Base-by-base conservation (phyloP, 2,329 filamentous ascomycete species). In the Aspergillus uvarum region DNA sequence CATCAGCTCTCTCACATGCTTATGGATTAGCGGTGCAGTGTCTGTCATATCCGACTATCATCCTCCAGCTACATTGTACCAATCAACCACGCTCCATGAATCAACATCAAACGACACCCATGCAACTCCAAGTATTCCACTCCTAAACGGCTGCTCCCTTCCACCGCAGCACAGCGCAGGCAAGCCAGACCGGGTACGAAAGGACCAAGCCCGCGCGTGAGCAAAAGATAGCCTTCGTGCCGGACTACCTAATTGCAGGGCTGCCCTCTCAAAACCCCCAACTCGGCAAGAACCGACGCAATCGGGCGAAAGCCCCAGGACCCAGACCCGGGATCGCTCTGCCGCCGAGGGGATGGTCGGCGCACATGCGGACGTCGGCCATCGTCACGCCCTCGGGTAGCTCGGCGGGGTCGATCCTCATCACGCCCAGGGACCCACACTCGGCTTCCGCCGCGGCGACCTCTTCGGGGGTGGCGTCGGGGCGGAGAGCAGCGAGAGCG, bases 261-360 rank as follows among this genome's bases (percentile, higher is more conserved):
- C 59, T 50, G 57, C 59, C 42, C 56, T 11, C 56, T 69, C 58
- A 56, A 61, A 64, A 65, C 61, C 67, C 35, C 61, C 62, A 54
- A 60, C 31, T 48, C 56, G 58, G 35, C 26, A 63, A 16, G 62
- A 62, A 58, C 54, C 47, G 58, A 58, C 60, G 60, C n/a, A 63
- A 53, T 31, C 60, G 63, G 31, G 67, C 64, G 14, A 65, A 60
- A 38, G 52, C 58, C 54, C 68, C 67, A 59, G 66, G 67, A 54
- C 66, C 67, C 16, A 65, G 62, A 44, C 60, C 66, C 12, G 59
- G 63, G 42, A 59, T 63, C 29, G 61, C 67, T 63, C 63, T 59
- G 32, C 64, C 58, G 54, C 67, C 67, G 44, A 67, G 67, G 7
- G 63, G 67, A 51, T 67, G 62, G 32, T 58, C 61, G 19, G 59